Evolutionary conservation across 306 rosid species (phyloP).

Genomic region (Pyrus pyrifolia): DNA sequence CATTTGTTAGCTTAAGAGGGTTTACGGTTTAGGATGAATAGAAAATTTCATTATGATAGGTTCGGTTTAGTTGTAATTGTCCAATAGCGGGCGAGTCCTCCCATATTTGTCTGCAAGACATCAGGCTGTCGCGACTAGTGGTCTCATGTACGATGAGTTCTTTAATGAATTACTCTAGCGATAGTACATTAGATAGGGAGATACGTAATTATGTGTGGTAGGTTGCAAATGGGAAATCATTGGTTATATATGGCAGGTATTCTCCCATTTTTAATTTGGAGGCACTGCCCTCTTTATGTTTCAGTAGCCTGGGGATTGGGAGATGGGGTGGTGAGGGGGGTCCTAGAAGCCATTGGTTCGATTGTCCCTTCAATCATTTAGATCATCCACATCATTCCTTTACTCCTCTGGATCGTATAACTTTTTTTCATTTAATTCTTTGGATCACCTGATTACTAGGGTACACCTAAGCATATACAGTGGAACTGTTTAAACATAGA

Average conservation of each 20-base stretch:
- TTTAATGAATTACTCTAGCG: not conserved
- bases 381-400: not conserved
- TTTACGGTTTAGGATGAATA: not conserved
- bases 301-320: not conserved
- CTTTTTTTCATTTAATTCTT: not conserved
- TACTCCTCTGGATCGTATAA: not conserved
- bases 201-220: not conserved
- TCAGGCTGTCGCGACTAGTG: not conserved
- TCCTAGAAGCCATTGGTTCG: not conserved
- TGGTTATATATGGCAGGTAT: not conserved
- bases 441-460: not conserved
- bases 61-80: not conserved
- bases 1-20: slow-evolving; percentile 11
- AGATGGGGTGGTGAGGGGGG: not conserved
- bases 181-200: not conserved
- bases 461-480: not conserved
- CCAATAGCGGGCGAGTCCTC: not conserved
- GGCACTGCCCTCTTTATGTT: not conserved
- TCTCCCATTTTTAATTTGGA: not conserved
- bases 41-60: not conserved
- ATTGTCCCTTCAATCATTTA: not conserved
- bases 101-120: not conserved
- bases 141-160: not conserved
- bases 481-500: not conserved
- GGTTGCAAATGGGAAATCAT: not conserved